Percentiles rank a stretch among this genome's conserved stretches.
phyloP scores from a whole-genome alignment of 2,329 filamentous ascomycete genomes.

The Capronia epimyces region DNA sequence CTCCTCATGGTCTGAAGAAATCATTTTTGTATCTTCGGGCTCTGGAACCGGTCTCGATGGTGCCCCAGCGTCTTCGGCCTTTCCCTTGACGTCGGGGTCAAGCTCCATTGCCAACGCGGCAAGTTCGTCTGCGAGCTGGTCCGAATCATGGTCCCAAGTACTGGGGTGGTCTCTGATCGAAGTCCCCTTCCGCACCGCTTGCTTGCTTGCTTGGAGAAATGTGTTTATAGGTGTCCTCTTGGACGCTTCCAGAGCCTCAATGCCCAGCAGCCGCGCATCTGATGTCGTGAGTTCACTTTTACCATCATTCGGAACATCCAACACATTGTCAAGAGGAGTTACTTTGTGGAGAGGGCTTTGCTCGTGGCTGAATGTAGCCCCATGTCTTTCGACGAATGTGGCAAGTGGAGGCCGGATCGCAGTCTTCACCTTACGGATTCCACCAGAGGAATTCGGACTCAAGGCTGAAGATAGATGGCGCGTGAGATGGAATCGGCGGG shows the following conservation, averaged over 20 bases:
- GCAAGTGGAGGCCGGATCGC: slow-evolving; percentile 25
- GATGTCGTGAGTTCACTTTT: background rate
- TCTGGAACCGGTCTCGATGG: background rate
- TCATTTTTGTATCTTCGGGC: slow-evolving; percentile 32
- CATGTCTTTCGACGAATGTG: slow-evolving; percentile 27
- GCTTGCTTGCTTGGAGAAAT: slow-evolving; percentile 21
- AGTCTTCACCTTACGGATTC: slow-evolving; percentile 19
- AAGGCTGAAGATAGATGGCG: slow-evolving; percentile 20
- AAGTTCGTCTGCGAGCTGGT: slow-evolving; percentile 40
- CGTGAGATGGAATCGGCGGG: slow-evolving; percentile 26
- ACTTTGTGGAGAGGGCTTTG: slow-evolving; percentile 12
- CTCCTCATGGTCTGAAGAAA: slow-evolving; percentile 43
- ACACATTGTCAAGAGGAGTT: slow-evolving; percentile 16
- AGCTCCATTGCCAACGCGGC: slow-evolving; percentile 41
- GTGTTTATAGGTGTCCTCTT: slow-evolving; percentile 34
- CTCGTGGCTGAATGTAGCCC: slow-evolving; percentile 7
- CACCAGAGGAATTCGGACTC: slow-evolving; percentile 12
- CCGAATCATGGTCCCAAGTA: slow-evolving; percentile 41
- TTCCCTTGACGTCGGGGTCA: slow-evolving; percentile 29
- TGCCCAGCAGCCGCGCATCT: slow-evolving; percentile 1
- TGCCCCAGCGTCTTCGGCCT: slow-evolving; percentile 2
- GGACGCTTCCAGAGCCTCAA: slow-evolving; percentile 28
- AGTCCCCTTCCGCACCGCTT: slow-evolving; percentile 30
- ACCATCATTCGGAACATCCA: slow-evolving; percentile 4
- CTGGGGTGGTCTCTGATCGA: slow-evolving; percentile 35